Base-by-base conservation (phyloP, 495 filamentous ascomycete species). In the Clohesyomyces aquaticus region DNA sequence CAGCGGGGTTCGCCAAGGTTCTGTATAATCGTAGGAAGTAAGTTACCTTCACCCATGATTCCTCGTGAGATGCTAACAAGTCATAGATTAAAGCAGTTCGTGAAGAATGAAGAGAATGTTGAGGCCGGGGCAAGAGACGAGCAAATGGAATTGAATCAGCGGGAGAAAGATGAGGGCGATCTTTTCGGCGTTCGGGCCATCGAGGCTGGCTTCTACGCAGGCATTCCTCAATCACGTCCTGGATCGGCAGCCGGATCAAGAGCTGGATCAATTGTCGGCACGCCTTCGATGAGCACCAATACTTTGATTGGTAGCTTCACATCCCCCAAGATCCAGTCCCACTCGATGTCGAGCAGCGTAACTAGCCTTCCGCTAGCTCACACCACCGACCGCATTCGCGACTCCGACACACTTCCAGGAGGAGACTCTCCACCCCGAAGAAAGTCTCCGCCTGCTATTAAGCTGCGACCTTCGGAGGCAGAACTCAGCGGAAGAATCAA, bases 171-270 rank as follows among this genome's bases (percentile, higher is more conserved):
- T 55, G 78, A 79, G 59, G 77, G 77, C 4, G 76, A 81, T 68
- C 59, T 81, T 4, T 80, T 80, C 49, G 77, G 79, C 18, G 71
- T 78, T 25, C 66, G 77, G 43, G 79, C 77, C 26, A 66, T 80
- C 29, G 77, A 81, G 51, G 68, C 73, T 60, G 79, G 79, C 4
- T 78, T 71, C 59, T 77, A 66, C 57, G 77, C 76, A 55, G 79
- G 79, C 52, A 73, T 80, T 35, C 68, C 75, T n/a, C 79, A 80
- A 56, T 79, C 77, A 12, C 69, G 77, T 18, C 78, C 78, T 8
- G 70, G 59, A 18, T 79, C 78, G 4, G 67, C 70, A 51, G 62
- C 66, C 1, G 49, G 53, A 45, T 64, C 63, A 6, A 51, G 70
- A 51, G 62, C 66, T 1, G 49, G 53, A 45, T 64, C 63, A 6